phyloP scores from a whole-genome alignment of 2,329 filamentous ascomycete species.

The Botryotinia globosa region DNA sequence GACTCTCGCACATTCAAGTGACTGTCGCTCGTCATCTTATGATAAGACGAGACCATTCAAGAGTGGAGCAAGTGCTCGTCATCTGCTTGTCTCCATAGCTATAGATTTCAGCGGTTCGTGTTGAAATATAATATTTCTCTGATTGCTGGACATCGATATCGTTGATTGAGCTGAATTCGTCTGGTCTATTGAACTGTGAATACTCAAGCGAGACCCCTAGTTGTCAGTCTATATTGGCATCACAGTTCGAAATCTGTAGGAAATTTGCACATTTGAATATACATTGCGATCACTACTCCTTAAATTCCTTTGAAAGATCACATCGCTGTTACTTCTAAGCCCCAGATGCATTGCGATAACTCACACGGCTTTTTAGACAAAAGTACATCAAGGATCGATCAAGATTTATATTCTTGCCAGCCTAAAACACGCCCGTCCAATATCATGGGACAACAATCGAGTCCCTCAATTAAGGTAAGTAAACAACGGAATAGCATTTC shows the following conservation, averaged over 20 bases:
- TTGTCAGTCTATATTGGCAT: neutral
- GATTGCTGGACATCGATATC: neutral
- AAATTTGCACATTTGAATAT: neutral
- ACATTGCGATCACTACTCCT: neutral
- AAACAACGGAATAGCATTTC: neutral
- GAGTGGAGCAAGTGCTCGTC: neutral
- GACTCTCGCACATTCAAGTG: neutral
- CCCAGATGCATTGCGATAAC: conserved; percentile 30
- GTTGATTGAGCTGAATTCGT: neutral
- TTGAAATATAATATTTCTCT: neutral
- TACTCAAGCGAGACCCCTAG: neutral
- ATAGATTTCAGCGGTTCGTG: neutral
- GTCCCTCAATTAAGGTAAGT: neutral
- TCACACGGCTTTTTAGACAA: conserved; percentile 31
- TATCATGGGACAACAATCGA: neutral
- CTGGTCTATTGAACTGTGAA: neutral
- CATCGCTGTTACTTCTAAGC: neutral
- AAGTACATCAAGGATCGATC: conserved; percentile 29
- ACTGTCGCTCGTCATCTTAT: neutral
- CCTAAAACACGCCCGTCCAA: neutral
- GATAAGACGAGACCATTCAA: neutral
- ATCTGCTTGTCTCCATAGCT: neutral
- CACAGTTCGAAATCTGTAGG: neutral
- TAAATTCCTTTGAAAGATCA: neutral
- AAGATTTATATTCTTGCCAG: conserved; percentile 29